Evolutionary conservation across 1,284 basidiomycete genomes (phyloP), one percentile per base, ranked within the genome.

Genomic region (Athelia psychrophila): DNA sequence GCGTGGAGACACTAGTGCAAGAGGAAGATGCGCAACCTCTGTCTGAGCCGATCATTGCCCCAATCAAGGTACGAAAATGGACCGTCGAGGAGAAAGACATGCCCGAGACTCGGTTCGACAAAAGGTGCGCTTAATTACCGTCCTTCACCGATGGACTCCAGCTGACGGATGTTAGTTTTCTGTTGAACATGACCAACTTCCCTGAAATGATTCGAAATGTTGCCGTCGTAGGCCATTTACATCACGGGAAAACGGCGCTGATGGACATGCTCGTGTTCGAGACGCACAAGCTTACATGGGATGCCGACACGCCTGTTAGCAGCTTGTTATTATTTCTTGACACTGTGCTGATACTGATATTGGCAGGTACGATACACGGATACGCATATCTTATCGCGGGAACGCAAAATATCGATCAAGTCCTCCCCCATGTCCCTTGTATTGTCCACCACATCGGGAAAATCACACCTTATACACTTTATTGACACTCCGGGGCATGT

Each of bases 401-500:
- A 91, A 59, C 86, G 97, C 38, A 86, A 86, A 57, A 93, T 99
- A 53, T 98, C 97, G 12, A 88, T 99, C 67, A 99, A 98, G 73
- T 95, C 95, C 2, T 92, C 91, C 0, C 95, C 97, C 6, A 95
- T 99, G 85, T 97, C 95, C 13, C 80, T 99, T 49, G 78, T 99
- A 46, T 77, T 98, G 10, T 83, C 84, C 16, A 91, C 84, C n/a
- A 95, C 94, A 4, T 76, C 80, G 35, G 93, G 93, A 54, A 99
- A 99, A 76, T 97, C 93, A 2, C 89, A 95, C 70, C 79, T 99
- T 6, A 67, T 98, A 56, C 96, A 99, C 71, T 69, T 98, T 38
- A 87, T 99, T 64, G 97, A 99, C 72, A 99, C 97, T 0, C 97
- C 97, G 1, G 97, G 97, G 23, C 97, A 99, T 66, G 91, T 95